phyloP scores from a whole-genome alignment of 306 rosid species.

The Rubus parviflorus region DNA sequence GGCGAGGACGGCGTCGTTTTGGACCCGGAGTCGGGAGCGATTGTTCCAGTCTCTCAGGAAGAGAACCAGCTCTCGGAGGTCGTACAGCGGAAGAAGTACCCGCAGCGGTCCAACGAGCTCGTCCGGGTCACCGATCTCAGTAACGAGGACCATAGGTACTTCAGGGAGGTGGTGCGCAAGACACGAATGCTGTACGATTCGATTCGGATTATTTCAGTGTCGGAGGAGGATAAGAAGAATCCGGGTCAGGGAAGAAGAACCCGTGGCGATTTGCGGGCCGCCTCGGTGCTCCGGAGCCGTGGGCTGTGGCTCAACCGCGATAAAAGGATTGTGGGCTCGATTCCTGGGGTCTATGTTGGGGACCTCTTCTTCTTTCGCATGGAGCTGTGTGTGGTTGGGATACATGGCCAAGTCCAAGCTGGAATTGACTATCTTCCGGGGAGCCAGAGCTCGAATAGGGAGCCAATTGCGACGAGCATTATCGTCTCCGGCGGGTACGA shows the following conservation, averaged over 20 bases:
- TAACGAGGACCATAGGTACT: conserved; percentile 54
- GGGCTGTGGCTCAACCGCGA: conserved; percentile 89
- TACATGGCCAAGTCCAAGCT: conserved; percentile 89
- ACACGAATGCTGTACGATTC: conserved; percentile 80
- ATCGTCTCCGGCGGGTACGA: conserved; percentile 94
- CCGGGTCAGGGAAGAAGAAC: conserved; percentile 20
- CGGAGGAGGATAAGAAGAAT: conserved; percentile 53
- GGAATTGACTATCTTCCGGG: conserved; percentile 89
- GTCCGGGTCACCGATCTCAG: conserved; percentile 69
- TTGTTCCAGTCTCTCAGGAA: conserved; percentile 57
- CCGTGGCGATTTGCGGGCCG: conserved; percentile 69
- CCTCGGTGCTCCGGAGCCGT: conserved; percentile 53
- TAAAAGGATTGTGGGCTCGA: conserved; percentile 82
- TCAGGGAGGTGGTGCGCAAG: conserved; percentile 54
- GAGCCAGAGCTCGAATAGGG: conserved; percentile 81
- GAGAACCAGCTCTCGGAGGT: conserved; percentile 8
- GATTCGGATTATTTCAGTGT: conserved; percentile 47
- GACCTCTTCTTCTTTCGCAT: conserved; percentile 80
- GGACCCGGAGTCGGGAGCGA: conserved; percentile 56
- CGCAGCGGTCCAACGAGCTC: conserved; percentile 56
- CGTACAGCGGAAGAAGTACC: conserved; percentile 26
- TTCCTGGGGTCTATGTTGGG: conserved; percentile 83
- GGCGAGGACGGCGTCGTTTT: conserved; percentile 22
- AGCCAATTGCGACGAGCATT: conserved; percentile 90
- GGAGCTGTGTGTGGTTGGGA: conserved; percentile 85